Evolutionary conservation across 352 stramenopile genomes (phyloP), one percentile per base, ranked within the genome.

Genomic region (Aphanomyces astaci): DNA sequence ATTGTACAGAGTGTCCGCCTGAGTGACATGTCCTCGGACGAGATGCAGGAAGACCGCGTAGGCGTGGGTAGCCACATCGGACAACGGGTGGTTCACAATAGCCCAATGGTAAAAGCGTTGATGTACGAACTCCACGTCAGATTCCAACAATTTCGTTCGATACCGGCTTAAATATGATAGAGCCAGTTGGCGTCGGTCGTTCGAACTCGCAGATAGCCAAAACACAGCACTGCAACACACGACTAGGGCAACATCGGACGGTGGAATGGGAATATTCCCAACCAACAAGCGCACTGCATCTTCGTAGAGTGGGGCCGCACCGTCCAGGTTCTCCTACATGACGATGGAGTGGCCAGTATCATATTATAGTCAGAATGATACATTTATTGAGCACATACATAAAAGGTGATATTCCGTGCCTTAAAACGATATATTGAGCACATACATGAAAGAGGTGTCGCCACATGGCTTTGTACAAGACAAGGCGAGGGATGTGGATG

Each of bases 51-150:
- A 64, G 27, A 64, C 2, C 4, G 28, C 56, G 49, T 32, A 49
- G 56, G n/a, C 36, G 19, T 51, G 17, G 27, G 49, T 7, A 7
- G 49, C 43, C 2, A 49, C 5, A 5, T 1, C 2, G 56, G 31
- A 1, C 36, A 24, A 27, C 7, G 56, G 56, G 31, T 52, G 30
- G 2, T 51, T 28, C 43, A 64, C 13, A 2, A 45, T 27, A 4
- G 56, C 28, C 36, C n/a, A 19, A 13, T 64, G 28, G 43, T 64
- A 64, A 53, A 64, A 64, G 56, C 25, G 56, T 4, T 51, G 17
- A 5, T 64, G n/a, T 24, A 64, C 49, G n/a, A 19, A 2, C 30
- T 51, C 10, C 19, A 49, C 56, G 1, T 7, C 1, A 1, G n/a
- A 4, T 13, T 9, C 11, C 22, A 31, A 1, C 3, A 64, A 24